These are phyloP conservation scores for Debaryomyces robertsiae DNA, from an alignment of 1,139 yeast species.

Conservation along the genomic window DNA sequence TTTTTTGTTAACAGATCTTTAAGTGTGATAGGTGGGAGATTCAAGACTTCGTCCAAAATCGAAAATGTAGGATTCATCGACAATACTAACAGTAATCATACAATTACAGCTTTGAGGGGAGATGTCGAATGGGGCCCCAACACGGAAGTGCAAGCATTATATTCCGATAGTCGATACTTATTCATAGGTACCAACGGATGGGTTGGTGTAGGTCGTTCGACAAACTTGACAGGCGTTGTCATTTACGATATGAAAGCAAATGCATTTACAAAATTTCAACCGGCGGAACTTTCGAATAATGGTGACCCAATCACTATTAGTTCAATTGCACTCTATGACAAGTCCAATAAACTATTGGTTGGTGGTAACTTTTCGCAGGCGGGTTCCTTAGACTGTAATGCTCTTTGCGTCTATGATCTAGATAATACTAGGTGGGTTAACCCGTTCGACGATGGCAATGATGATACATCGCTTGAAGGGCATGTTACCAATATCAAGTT, in stretches of 20 bases:
- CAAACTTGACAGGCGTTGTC: conserved; percentile 46
- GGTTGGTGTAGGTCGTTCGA: conserved; percentile 27
- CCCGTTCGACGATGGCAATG: conserved; percentile 45
- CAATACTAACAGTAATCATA: conserved; percentile 25
- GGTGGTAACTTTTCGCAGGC: conserved; percentile 76
- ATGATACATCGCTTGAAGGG: conserved; percentile 44
- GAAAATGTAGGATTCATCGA: conserved; percentile 45
- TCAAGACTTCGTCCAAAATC: conserved; percentile 22
- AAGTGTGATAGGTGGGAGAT: conserved; percentile 57
- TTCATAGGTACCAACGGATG: conserved; percentile 57
- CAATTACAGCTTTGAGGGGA: conserved; percentile 30
- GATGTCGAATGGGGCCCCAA: conserved; percentile 41
- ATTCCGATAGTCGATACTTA: conserved; percentile 42
- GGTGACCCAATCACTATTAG: conserved; percentile 44
- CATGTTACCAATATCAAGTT: conserved; percentile 58
- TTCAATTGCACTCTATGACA: conserved; percentile 55
- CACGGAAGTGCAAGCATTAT: conserved; percentile 42
- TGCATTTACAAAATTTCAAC: conserved; percentile 48
- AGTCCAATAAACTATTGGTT: conserved; percentile 56
- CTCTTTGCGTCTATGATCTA: conserved; percentile 70
- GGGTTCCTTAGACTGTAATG: conserved; percentile 60
- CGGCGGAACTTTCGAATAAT: conserved; percentile 40
- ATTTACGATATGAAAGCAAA: conserved; percentile 51
- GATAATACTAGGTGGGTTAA: conserved; percentile 55
- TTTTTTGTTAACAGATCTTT: conserved; percentile 50